Base-by-base conservation (phyloP, 2,329 filamentous ascomycete genomes). In the Scedosporium apiospermum region DNA sequence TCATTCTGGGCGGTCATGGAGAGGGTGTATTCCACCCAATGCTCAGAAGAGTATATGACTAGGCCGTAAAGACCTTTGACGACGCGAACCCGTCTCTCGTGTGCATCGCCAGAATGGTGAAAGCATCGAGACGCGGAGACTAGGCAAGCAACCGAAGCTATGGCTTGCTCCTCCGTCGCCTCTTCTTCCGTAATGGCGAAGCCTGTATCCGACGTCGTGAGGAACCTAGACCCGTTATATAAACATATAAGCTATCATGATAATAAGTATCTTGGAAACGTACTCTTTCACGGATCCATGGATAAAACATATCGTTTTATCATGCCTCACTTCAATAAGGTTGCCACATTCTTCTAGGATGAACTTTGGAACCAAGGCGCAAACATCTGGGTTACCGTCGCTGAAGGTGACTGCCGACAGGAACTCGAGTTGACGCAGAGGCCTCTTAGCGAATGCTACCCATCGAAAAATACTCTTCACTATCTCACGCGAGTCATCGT, bases 391-490 rank as follows among this genome's bases (percentile, higher is more conserved):
- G 12, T 67, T 46, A 10, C 65, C 66, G 0, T 60, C 58, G 16
- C 65, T 64, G 58, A 73, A 73, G 1, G 69, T 61, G 1, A 74
- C 46, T 0, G 73, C 74, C 0, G 72, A 75, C 10, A 67, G 64
- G 2, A 76, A 65, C 58, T 75, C 73, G 1, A 67, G 23, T 38
- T 66, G 71, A 55, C 64, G 66, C 2, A 76, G 64, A 1, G 73
- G 74, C 0, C 72, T 65, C 58, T 70, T 73, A 1, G 72, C 61
- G 41, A 71, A 75, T 0, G 72, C 70, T 6, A 76, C 69, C 73
- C 72, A 76, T 6, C 71, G 67, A 3, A 75, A 64, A 0, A 74
- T 68, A 0, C 65, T 68, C 18, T 63, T 66, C 7, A 75, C 34
- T 5, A 71, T 70, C 0, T 66, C 62, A 1, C 69, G 63, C 0